Evolutionary conservation across 495 filamentous ascomycete species (phyloP), one percentile per base, ranked within the genome.

Genomic region (Immersiella caudata): DNA sequence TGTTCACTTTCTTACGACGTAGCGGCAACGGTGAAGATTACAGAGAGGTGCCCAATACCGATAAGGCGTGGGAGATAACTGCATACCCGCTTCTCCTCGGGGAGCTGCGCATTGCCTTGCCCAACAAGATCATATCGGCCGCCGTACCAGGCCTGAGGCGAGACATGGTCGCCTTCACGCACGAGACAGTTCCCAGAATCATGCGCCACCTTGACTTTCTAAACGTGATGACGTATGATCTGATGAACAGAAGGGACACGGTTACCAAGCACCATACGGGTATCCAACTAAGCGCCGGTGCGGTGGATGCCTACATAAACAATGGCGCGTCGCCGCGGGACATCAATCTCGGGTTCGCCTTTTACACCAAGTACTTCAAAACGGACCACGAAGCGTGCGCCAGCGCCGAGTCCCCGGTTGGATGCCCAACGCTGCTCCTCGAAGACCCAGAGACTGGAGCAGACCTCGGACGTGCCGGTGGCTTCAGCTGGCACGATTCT

Each of bases 211-310:
- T 93, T 11, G 89, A 93, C 74, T 90, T 90, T 76, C 79, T 92
- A 72, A 93, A 92, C 72, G 83, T 93, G 60, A 93, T 93, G 91
- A 86, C 85, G 22, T 93, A 93, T 77, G 91, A 93, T 68, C 73
- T 93, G 60, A 90, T 90, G 85, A 93, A 92, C 78, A 86, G 91
- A 22, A 87, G 91, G 20, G 87, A 93, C 71, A 86, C 80, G 67
- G 76, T 86, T 11, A 92, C 90, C 5, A 85, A 83, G 64, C 89
- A 92, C 71, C 88, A 91, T 71, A 90, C 85, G 22, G 85, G 87
- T 49, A 76, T 92, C 29, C 68, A 77, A 60, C 78, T 79, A 16
- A 88, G 85, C 33, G 74, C 87, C 14, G 81, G 83, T 14, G 77
- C 85, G 16, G 70, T 92, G 20, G 77, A 88, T 58, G 80, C 85